Conservation (phyloP, 768 basidiomycete genomes). For the Suillus alpinus region DNA sequence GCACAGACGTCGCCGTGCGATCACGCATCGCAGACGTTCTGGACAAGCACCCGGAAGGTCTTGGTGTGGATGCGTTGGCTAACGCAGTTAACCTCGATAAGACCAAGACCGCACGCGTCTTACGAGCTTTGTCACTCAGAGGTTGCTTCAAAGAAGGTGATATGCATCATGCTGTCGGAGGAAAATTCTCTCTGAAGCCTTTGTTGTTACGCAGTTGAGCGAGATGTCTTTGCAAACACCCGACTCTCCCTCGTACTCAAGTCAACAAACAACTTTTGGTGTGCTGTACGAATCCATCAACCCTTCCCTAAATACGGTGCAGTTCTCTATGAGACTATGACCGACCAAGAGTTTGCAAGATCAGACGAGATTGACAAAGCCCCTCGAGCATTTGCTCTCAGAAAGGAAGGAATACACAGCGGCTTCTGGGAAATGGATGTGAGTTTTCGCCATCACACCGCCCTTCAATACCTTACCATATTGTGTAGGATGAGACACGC, state of each 20-base stretch:
- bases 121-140: conserved; percentile 28
- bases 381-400: conserved; percentile 17
- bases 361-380: conserved; percentile 20
- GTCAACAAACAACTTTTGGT: conserved; percentile 11
- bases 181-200: not conserved
- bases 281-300: conserved; percentile 7
- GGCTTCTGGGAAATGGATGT: conserved; percentile 27
- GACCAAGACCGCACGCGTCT: conserved; percentile 27
- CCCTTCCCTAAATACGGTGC: conserved; percentile 13
- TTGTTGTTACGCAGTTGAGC: conserved; percentile 16
- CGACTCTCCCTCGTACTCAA: conserved; percentile 29
- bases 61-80: conserved; percentile 24
- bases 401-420: conserved; percentile 11
- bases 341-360: conserved; percentile 21
- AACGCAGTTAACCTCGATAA: conserved; percentile 20
- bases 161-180: not conserved
- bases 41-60: conserved; percentile 22
- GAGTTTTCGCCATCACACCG: not conserved
- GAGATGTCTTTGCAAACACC: conserved; percentile 31
- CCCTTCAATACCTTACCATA: not conserved
- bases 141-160: conserved; percentile 31
- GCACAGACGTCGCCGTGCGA: conserved; percentile 21
- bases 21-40: conserved; percentile 28
- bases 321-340: conserved; percentile 22
- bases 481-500: conserved; percentile 11